Evolutionary conservation across 1,284 basidiomycete genomes (phyloP).

Genomic region (Leccinum ponderosum): DNA sequence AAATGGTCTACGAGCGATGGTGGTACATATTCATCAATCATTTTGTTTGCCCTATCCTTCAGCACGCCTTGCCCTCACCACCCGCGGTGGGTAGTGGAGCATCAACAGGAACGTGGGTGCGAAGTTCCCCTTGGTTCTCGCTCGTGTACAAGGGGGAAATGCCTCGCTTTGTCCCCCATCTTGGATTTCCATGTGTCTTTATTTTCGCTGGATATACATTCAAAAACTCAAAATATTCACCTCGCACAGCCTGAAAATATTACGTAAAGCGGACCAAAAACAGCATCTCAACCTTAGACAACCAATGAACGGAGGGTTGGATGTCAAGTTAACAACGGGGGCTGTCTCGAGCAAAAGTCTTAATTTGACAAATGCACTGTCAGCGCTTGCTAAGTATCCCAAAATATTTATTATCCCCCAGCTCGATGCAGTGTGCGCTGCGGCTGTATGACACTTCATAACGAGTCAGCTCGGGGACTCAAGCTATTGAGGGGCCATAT

Average conservation of each 20-base stretch:
- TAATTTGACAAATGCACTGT: background rate
- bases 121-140: conserved; percentile 22
- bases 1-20: background rate
- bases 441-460: background rate
- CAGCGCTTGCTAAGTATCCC: background rate
- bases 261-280: background rate
- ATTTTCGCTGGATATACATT: background rate
- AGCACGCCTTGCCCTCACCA: conserved; percentile 21
- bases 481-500: background rate
- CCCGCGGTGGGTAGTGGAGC: conserved; percentile 18
- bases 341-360: background rate
- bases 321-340: conserved; percentile 1
- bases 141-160: conserved; percentile 6
- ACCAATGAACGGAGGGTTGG: background rate
- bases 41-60: conserved; percentile 3
- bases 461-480: conserved; percentile 1
- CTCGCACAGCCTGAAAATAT: background rate
- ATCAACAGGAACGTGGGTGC: conserved; percentile 29
- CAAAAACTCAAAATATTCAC: background rate
- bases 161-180: conserved; percentile 12
- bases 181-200: conserved; percentile 10
- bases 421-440: background rate
- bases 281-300: background rate
- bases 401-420: background rate
- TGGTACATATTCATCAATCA: background rate